Evolutionary conservation across 345 rosid genomes (phyloP), one percentile per base, ranked within the genome.

Genomic region (Eucalyptus sp.): DNA sequence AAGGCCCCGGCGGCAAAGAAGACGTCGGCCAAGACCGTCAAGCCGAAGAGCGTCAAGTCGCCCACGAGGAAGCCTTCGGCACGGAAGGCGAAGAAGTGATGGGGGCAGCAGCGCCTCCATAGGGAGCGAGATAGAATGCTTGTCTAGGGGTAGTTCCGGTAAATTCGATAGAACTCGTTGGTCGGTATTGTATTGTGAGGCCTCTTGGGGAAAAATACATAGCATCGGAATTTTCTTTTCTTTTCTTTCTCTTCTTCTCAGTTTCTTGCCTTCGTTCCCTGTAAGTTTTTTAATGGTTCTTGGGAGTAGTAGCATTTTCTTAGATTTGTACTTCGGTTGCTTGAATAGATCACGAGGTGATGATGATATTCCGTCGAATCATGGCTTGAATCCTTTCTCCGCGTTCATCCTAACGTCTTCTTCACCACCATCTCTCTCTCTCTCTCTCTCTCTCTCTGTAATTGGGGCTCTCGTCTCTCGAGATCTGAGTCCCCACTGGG

Each of bases 31-130:
- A 96, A 94, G 94, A 4, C 17, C 49, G 87, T 60, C 17, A 94
- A 94, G 92, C 91, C 91, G 1, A 94, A 91, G 92, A 92, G 91
- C 50, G 96, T 92, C 4, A 94, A 93, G 90, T 93, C 98, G 50
- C 95, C 96, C 46, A 95, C 93, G 76, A 96, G 94, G 91, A 92
- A 93, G 88, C 88, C 91, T 1, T 17, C 94, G 3, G 81, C 94
- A 9, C 90, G 89, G 94, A 93, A 87, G 91, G 93, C 90, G 1
- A 95, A 79, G 93, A 95, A 95, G 93, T 92, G 91, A 76, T 3
- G 2, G 48, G 48, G 15, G 27, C 7, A 27, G 68, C 48, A 41
- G 43, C 2, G 84, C 48, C 29, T 11, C 48, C 84, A 22, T 76
- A 20, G 83, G 13, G 84, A 76, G 84, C 11, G 84, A 76, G 27